Evolutionary conservation across 306 rosid genomes (phyloP).

Genomic region (Cucurbita argyrosperma): DNA sequence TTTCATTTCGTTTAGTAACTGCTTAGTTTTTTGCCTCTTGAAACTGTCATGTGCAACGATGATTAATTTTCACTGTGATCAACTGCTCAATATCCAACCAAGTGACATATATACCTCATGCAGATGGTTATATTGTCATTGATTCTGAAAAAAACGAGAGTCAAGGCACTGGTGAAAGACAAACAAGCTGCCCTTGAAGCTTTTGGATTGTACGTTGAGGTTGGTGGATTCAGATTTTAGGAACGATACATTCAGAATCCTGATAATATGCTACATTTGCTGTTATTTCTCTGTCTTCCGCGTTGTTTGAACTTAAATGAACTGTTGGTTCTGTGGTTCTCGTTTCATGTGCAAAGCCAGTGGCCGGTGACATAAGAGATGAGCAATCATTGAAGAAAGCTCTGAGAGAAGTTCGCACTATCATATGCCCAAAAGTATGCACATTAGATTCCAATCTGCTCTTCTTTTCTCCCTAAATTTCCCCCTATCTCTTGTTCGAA

Average conservation of each 20-base stretch:
- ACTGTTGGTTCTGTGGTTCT: constrained; percentile 13
- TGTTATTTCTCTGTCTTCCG: not conserved
- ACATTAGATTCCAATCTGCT: not conserved
- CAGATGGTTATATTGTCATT: constrained; percentile 85
- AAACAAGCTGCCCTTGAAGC: constrained; percentile 82
- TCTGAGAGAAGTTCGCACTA: constrained; percentile 63
- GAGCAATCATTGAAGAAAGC: constrained; percentile 51
- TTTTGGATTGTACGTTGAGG: constrained; percentile 91
- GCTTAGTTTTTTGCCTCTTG: not conserved
- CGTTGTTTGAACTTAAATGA: not conserved
- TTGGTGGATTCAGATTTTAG: constrained; percentile 16
- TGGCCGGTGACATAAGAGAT: constrained; percentile 58
- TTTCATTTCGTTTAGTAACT: not conserved
- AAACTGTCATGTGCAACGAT: not conserved
- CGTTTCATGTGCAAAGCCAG: constrained; percentile 35
- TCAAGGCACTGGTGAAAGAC: constrained; percentile 79
- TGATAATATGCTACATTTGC: not conserved
- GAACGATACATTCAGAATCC: not conserved
- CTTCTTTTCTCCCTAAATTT: not conserved
- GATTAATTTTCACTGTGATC: not conserved
- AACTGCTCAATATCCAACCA: not conserved
- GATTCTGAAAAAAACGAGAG: constrained; percentile 64
- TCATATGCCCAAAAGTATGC: constrained; percentile 81
- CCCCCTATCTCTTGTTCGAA: not conserved
- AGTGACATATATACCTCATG: constrained; percentile 19